Evolutionary conservation across 495 filamentous ascomycete genomes (phyloP).

Genomic region (Penicillium angulare): DNA sequence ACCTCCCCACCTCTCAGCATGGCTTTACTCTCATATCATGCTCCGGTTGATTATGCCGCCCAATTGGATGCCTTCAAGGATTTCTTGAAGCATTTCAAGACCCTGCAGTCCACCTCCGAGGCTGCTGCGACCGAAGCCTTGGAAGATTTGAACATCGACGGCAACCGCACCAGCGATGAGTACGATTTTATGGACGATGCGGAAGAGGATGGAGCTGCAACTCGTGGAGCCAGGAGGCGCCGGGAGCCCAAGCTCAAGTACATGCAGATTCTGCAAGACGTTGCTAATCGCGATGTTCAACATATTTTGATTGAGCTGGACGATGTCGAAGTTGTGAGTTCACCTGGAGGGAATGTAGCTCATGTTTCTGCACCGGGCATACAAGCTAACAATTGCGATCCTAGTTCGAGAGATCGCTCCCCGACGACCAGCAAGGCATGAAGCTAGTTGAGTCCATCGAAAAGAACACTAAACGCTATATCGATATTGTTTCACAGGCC

Average conservation of each 20-base stretch:
- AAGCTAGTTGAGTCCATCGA: slow-evolving; percentile 83
- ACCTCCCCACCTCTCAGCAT: slow-evolving; percentile 47
- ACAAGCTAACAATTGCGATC: slow-evolving; percentile 2
- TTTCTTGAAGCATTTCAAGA: slow-evolving; percentile 88
- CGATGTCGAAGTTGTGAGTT: slow-evolving; percentile 70
- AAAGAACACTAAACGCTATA: slow-evolving; percentile 90
- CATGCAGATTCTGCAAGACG: slow-evolving; percentile 81
- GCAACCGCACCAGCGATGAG: slow-evolving; percentile 85
- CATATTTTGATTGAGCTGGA: slow-evolving; percentile 87
- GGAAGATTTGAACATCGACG: slow-evolving; percentile 81
- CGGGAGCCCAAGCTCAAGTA: slow-evolving; percentile 77
- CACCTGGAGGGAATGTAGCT: neutral
- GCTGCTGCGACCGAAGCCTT: slow-evolving; percentile 71
- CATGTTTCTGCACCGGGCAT: neutral
- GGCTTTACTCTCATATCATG: slow-evolving; percentile 73
- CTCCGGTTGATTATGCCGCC: slow-evolving; percentile 78
- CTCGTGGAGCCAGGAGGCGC: slow-evolving; percentile 36
- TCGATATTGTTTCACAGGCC: slow-evolving; percentile 85
- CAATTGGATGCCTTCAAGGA: slow-evolving; percentile 87
- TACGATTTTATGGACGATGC: slow-evolving; percentile 94
- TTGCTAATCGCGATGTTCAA: slow-evolving; percentile 72
- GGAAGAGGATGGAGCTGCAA: slow-evolving; percentile 53
- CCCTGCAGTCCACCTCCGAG: slow-evolving; percentile 65
- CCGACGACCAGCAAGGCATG: slow-evolving; percentile 55
- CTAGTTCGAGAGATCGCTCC: slow-evolving; percentile 70